These are phyloP conservation scores for Emmonsiellopsis sp. DNA, from an alignment of 2,329 filamentous ascomycete genomes.

Conservation along the genomic window DNA sequence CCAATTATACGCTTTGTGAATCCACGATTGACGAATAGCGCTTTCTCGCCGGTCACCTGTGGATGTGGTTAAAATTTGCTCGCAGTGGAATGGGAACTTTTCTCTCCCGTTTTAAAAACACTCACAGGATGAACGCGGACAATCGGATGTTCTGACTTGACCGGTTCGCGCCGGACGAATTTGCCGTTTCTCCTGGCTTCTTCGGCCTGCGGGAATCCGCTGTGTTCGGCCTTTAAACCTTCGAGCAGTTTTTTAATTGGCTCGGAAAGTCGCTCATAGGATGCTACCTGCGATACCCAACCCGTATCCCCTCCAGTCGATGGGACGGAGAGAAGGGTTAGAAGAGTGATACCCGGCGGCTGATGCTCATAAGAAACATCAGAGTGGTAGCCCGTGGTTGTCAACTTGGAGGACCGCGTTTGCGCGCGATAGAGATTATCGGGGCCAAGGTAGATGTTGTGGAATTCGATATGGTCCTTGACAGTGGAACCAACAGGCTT, in stretches of 20 bases:
- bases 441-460: conserved; percentile 39
- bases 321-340: conserved; percentile 17
- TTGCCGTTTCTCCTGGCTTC: conserved; percentile 10
- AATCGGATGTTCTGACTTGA: conserved; percentile 22
- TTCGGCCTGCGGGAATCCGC: conserved; percentile 19
- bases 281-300: conserved; percentile 19
- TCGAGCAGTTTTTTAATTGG: conserved; percentile 20
- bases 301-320: conserved; percentile 22
- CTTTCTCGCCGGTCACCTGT: conserved; percentile 22
- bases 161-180: conserved; percentile 21
- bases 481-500: conserved; percentile 36
- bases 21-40: conserved; percentile 25
- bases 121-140: conserved; percentile 22
- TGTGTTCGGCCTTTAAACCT: conserved; percentile 21
- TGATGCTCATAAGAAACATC: conserved; percentile 21
- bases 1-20: conserved; percentile 32
- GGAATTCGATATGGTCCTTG: conserved; percentile 35
- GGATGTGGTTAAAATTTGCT: background rate
- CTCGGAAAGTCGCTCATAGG: conserved; percentile 21
- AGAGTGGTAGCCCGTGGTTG: conserved; percentile 21
- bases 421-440: conserved; percentile 36
- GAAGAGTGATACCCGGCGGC: conserved; percentile 20
- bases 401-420: conserved; percentile 25
- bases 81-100: too few relatives aligned
- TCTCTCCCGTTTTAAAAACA: background rate